A percentile compares a stretch with the other conserved stretches of the same genome.
Conservation (phyloP, 1,284 basidiomycete genomes). For the Ceratobasidium sp. region DNA sequence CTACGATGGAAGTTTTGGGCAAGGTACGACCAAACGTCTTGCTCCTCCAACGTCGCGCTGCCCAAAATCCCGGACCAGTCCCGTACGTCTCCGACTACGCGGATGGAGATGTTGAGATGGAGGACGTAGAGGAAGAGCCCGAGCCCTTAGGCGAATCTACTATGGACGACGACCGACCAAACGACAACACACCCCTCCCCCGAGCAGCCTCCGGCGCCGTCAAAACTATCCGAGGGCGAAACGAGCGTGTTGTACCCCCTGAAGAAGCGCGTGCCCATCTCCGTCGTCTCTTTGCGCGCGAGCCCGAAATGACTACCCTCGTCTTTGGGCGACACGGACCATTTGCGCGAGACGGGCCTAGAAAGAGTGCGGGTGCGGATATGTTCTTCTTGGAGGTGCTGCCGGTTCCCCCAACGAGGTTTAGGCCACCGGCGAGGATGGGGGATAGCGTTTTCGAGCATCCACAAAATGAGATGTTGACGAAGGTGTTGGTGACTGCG, state of each 20-base stretch:
- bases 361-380: constrained; percentile 79
- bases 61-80: constrained; percentile 27
- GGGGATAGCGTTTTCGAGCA: constrained; percentile 96
- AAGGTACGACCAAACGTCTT: constrained; percentile 81
- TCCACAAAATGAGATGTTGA: constrained; percentile 95
- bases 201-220: constrained; percentile 82
- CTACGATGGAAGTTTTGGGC: constrained; percentile 67
- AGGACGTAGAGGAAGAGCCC: constrained; percentile 47
- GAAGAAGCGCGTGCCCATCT: constrained; percentile 96
- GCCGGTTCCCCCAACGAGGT: constrained; percentile 93
- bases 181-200: constrained; percentile 63
- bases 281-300: constrained; percentile 88
- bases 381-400: constrained; percentile 98
- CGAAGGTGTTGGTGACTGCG: constrained; percentile 85
- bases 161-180: constrained; percentile 66
- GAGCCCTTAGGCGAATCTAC: constrained; percentile 53
- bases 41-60: constrained; percentile 51
- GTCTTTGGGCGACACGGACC: constrained; percentile 95
- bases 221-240: constrained; percentile 81
- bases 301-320: constrained; percentile 84
- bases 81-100: constrained; percentile 47
- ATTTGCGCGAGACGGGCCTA: constrained; percentile 71
- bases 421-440: constrained; percentile 94
- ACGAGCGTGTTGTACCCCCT: constrained; percentile 90
- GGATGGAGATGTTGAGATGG: constrained; percentile 49